Conservation (phyloP, 73 alveolate species). For the Urostyla sp. region DNA sequence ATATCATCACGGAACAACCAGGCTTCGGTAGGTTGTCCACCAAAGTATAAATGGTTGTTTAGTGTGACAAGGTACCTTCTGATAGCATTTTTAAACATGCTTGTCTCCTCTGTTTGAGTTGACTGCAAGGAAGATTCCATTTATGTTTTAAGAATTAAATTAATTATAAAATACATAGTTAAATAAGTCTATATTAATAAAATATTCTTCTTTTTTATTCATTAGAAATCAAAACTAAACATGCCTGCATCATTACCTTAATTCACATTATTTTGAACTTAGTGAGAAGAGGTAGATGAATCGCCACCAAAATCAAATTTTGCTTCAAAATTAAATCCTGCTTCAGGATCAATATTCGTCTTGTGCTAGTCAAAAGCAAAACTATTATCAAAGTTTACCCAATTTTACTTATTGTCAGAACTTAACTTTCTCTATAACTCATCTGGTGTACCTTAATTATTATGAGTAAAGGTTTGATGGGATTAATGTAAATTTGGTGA, state of each 20-base stretch:
- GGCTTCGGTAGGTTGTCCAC: slow-evolving; percentile 69
- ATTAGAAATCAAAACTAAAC: not conserved
- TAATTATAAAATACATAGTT: not conserved
- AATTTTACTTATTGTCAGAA: not conserved
- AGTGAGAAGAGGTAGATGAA: not conserved
- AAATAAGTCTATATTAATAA: not conserved
- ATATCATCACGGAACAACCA: slow-evolving; percentile 96
- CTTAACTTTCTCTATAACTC: not conserved
- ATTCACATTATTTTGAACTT: no score
- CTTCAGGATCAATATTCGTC: not conserved
- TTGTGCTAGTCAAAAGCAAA: not conserved
- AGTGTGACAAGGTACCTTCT: slow-evolving; percentile 51
- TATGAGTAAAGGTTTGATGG: not conserved
- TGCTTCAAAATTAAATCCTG: not conserved
- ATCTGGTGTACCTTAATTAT: not conserved
- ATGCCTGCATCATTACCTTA: not conserved
- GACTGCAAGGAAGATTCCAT: slow-evolving; percentile 59
- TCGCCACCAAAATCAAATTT: slow-evolving; percentile 4
- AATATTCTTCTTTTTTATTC: not conserved
- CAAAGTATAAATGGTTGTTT: slow-evolving; percentile 51
- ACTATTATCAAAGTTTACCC: not conserved
- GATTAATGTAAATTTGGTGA: not conserved
- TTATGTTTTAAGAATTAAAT: slow-evolving; percentile 29
- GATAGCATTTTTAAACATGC: slow-evolving; percentile 36
- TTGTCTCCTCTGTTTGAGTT: slow-evolving; percentile 41